Conservation (phyloP, 805 yeast genomes). For the Metschnikowia borealis region DNA sequence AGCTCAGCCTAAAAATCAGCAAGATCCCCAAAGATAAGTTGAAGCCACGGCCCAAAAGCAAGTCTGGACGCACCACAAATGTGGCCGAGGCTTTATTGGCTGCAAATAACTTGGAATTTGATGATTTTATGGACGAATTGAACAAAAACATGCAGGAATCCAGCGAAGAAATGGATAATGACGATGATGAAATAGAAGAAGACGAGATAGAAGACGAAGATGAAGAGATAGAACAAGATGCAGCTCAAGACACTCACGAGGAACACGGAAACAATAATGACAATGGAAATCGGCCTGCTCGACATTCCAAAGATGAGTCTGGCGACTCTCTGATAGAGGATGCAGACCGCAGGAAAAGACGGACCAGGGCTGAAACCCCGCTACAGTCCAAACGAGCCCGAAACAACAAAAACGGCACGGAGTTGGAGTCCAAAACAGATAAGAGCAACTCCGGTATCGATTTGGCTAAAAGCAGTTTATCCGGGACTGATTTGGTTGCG, state of each 20-base stretch:
- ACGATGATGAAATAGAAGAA: conserved; percentile 5
- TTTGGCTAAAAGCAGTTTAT: background rate
- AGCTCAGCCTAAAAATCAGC: conserved; percentile 25
- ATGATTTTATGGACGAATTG: conserved; percentile 32
- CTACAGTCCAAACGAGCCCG: conserved; percentile 5
- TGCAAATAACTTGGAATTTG: conserved; percentile 34
- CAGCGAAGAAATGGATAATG: conserved; percentile 1
- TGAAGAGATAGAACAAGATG: conserved; percentile 14
- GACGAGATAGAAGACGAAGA: conserved; percentile 5
- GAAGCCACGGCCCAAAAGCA: conserved; percentile 18
- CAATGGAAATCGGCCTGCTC: background rate
- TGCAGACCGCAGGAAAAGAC: background rate
- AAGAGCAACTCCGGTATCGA: too few species aligned
- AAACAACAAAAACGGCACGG: background rate
- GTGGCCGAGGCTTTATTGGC: conserved; percentile 38
- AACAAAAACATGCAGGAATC: conserved; percentile 14
- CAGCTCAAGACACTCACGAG: conserved; percentile 8
- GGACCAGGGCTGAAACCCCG: background rate
- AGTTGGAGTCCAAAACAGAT: too few species aligned
- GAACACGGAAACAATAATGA: background rate
- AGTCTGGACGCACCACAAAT: conserved; percentile 26
- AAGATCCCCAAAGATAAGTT: conserved; percentile 27
- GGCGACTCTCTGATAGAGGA: background rate
- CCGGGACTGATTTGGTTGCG: background rate
- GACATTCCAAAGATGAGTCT: background rate